These are phyloP conservation scores for Trichosporon ovoides DNA, from an alignment of 1,284 basidiomycete genomes.

Conservation along the genomic window DNA sequence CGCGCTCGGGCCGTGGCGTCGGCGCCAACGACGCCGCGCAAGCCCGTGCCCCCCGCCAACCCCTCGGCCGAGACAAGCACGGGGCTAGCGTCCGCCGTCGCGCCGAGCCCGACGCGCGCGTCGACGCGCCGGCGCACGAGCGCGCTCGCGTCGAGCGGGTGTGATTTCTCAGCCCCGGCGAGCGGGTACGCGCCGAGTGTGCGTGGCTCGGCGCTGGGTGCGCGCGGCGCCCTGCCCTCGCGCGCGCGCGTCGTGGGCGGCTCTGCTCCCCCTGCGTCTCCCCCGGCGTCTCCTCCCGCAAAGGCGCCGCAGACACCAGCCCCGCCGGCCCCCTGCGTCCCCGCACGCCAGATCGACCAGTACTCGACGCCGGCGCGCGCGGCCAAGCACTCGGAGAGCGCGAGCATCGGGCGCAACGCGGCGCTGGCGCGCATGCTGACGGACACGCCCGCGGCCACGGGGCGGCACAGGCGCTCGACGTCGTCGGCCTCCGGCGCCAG, in stretches of 20 bases:
- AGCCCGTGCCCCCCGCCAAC: too few species aligned
- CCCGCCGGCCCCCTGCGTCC: not conserved
- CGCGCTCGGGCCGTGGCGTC: too few species aligned
- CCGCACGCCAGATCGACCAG: not conserved
- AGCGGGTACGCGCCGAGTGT: not conserved
- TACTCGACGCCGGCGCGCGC: not conserved
- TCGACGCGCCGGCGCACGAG: not conserved
- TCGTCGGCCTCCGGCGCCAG: too few species aligned
- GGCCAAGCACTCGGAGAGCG: not conserved
- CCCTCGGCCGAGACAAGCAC: too few species aligned
- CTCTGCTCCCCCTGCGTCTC: not conserved
- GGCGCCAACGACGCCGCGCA: too few species aligned
- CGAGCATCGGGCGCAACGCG: conserved; percentile 9
- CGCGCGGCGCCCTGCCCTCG: not conserved
- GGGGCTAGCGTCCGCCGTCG: not conserved
- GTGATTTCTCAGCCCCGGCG: not conserved
- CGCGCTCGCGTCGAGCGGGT: not conserved
- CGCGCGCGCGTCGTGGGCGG: not conserved
- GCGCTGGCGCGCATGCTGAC: conserved; percentile 4
- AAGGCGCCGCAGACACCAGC: not conserved
- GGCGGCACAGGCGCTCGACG: not conserved
- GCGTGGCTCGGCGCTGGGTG: not conserved
- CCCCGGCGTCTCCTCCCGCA: not conserved
- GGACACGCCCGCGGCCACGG: not conserved
- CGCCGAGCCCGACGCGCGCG: not conserved